Evolutionary conservation across 2,329 filamentous ascomycete genomes (phyloP).

Genomic region (Alternaria gaisen): DNA sequence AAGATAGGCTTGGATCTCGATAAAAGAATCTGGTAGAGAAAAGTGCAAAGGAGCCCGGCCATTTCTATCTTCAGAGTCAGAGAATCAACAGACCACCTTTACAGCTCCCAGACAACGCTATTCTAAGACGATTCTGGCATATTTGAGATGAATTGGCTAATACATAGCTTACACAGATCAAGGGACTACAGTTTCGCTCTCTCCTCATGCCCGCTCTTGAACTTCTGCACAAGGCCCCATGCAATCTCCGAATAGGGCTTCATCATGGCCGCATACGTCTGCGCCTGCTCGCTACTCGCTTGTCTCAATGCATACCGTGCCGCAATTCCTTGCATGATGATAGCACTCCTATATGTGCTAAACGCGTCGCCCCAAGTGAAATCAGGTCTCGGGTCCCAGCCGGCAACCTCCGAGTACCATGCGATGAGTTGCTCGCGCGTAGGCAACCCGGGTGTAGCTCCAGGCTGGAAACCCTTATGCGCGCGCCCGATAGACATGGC

Average conservation of each 20-base stretch:
- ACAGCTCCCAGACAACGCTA: background rate
- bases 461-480: conserved; percentile 66
- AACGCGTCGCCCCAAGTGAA: conserved; percentile 72
- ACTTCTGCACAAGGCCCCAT: conserved; percentile 73
- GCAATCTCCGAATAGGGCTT: conserved; percentile 78
- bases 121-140: background rate
- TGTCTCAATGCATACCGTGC: conserved; percentile 85
- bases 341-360: conserved; percentile 65
- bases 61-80: conserved; percentile 10
- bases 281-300: conserved; percentile 86
- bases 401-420: conserved; percentile 74
- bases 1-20: conserved; percentile 15
- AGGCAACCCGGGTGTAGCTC: conserved; percentile 72
- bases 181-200: conserved; percentile 48
- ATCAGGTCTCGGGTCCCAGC: conserved; percentile 72
- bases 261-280: conserved; percentile 74
- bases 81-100: conserved; percentile 8
- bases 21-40: conserved; percentile 19
- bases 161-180: background rate
- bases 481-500: conserved; percentile 52
- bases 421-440: conserved; percentile 64
- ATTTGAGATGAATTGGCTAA: conserved; percentile 2
- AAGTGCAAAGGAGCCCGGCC: conserved; percentile 16
- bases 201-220: conserved; percentile 49
- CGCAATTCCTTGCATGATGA: conserved; percentile 89